A percentile compares a stretch with the other conserved stretches of the same genome.
Conservation (phyloP, 805 yeast species). For the Zygosaccharomyces lentus region DNA sequence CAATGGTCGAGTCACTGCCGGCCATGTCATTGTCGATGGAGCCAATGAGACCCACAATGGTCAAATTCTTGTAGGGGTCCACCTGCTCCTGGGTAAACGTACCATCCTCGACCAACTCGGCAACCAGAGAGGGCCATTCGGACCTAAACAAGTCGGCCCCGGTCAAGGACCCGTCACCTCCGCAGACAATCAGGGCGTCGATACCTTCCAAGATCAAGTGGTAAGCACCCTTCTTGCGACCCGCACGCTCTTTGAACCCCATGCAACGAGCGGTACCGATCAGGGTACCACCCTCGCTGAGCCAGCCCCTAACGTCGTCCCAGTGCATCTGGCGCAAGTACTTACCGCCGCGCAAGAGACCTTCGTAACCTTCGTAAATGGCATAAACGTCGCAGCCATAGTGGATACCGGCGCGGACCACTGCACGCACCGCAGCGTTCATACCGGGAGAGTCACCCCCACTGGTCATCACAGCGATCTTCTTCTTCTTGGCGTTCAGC, state of each 20-base stretch:
- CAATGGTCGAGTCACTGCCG: slow-evolving; percentile 92
- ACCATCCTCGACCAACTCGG: slow-evolving; percentile 58
- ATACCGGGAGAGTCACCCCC: slow-evolving; percentile 99
- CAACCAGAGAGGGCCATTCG: slow-evolving; percentile 89
- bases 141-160: slow-evolving; percentile 93
- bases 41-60: slow-evolving; percentile 92
- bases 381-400: slow-evolving; percentile 88
- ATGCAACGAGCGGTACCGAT: slow-evolving; percentile 95
- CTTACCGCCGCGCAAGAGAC: slow-evolving; percentile 83
- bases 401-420: slow-evolving; percentile 85
- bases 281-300: slow-evolving; percentile 88
- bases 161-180: slow-evolving; percentile 97
- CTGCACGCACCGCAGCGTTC: slow-evolving; percentile 95
- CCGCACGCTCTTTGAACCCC: slow-evolving; percentile 80
- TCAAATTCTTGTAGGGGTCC: slow-evolving; percentile 62
- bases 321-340: slow-evolving; percentile 74
- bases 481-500: slow-evolving; percentile 23
- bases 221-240: slow-evolving; percentile 77
- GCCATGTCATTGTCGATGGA: slow-evolving; percentile 99
- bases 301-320: slow-evolving; percentile 94
- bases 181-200: slow-evolving; percentile 93
- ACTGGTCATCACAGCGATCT: slow-evolving; percentile 92
- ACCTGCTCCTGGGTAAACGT: slow-evolving; percentile 56
- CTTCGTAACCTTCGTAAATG: slow-evolving; percentile 91
- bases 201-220: slow-evolving; percentile 84